A percentile compares a stretch with the other conserved stretches of the same genome.
Evolutionary conservation across 2,329 filamentous ascomycete species (phyloP).

Genomic region (Fusarium dlaminii): DNA sequence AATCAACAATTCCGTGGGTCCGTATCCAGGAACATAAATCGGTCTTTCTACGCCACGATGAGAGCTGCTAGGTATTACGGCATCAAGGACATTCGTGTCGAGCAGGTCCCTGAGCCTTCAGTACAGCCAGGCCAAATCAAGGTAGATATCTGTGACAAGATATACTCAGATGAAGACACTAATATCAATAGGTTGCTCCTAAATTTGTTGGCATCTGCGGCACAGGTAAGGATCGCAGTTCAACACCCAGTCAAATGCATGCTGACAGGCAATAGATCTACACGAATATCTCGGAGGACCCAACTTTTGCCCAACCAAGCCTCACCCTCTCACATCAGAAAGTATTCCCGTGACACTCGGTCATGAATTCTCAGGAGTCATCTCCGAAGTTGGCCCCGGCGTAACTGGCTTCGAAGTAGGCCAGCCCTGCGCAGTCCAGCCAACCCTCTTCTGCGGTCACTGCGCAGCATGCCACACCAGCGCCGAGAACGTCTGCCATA

Average conservation of each 20-base stretch:
- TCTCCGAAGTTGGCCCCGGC: slow-evolving; percentile 65
- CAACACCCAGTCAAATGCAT: neutral
- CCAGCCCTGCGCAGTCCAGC: slow-evolving; percentile 67
- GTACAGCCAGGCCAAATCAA: slow-evolving; percentile 62
- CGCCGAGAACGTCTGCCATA: slow-evolving; percentile 67
- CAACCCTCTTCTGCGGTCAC: slow-evolving; percentile 65
- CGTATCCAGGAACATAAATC: neutral
- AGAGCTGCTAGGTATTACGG: slow-evolving; percentile 65
- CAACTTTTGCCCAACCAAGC: slow-evolving; percentile 55
- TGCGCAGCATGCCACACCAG: slow-evolving; percentile 65
- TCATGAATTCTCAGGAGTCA: slow-evolving; percentile 71
- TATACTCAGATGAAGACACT: neutral
- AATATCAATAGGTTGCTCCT: slow-evolving; percentile 35
- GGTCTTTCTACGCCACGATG: slow-evolving; percentile 57
- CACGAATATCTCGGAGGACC: slow-evolving; percentile 48
- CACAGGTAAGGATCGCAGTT: slow-evolving; percentile 2
- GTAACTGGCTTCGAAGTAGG: slow-evolving; percentile 60
- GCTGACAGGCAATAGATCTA: slow-evolving; percentile 21
- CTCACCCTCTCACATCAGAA: slow-evolving; percentile 67
- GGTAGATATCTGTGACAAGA: too few species aligned
- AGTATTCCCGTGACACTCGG: slow-evolving; percentile 68
- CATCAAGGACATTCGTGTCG: slow-evolving; percentile 63
- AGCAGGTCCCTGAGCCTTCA: slow-evolving; percentile 57
- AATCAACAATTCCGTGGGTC: neutral
- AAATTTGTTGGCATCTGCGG: slow-evolving; percentile 62